Evolutionary conservation across 768 basidiomycete genomes (phyloP).

Genomic region (Suillus alpinus): DNA sequence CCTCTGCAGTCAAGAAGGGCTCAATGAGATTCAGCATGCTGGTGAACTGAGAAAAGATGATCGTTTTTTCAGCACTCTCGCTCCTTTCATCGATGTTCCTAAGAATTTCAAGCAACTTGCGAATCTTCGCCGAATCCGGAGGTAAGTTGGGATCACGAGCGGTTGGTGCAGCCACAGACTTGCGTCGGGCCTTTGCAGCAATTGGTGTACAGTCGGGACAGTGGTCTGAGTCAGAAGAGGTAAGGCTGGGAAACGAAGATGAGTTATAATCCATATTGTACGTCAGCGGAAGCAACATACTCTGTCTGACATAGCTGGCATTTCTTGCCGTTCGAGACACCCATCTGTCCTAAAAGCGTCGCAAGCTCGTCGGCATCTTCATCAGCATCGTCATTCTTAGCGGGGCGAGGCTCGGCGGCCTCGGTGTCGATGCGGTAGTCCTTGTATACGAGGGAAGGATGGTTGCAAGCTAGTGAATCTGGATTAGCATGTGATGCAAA

Average conservation of each 20-base stretch:
- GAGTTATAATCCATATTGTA: background rate
- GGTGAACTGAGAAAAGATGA: slow-evolving; percentile 95
- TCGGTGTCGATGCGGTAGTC: slow-evolving; percentile 73
- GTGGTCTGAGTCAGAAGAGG: slow-evolving; percentile 33
- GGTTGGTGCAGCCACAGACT: slow-evolving; percentile 24
- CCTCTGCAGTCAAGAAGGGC: slow-evolving; percentile 70
- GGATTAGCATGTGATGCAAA: slow-evolving; percentile 2
- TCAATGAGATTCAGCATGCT: slow-evolving; percentile 83
- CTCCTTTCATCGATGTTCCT: slow-evolving; percentile 57
- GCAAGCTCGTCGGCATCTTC: slow-evolving; percentile 74
- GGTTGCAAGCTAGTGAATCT: slow-evolving; percentile 71
- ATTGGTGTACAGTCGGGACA: slow-evolving; percentile 62
- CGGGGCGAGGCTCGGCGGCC: slow-evolving; percentile 65
- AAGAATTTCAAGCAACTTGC: slow-evolving; percentile 76
- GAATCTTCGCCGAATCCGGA: slow-evolving; percentile 82
- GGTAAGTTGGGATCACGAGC: slow-evolving; percentile 40
- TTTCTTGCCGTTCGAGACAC: slow-evolving; percentile 54
- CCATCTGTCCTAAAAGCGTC: slow-evolving; percentile 67
- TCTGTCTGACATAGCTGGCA: slow-evolving; percentile 75
- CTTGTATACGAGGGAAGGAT: slow-evolving; percentile 78
- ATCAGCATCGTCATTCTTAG: slow-evolving; percentile 51
- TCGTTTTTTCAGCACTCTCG: slow-evolving; percentile 78
- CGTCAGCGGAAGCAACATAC: slow-evolving; percentile 41
- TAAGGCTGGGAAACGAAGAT: slow-evolving; percentile 1
- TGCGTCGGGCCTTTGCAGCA: slow-evolving; percentile 44